Base-by-base conservation (phyloP, 164 flowering plant genomes). In the Echeveria elegans region DNA sequence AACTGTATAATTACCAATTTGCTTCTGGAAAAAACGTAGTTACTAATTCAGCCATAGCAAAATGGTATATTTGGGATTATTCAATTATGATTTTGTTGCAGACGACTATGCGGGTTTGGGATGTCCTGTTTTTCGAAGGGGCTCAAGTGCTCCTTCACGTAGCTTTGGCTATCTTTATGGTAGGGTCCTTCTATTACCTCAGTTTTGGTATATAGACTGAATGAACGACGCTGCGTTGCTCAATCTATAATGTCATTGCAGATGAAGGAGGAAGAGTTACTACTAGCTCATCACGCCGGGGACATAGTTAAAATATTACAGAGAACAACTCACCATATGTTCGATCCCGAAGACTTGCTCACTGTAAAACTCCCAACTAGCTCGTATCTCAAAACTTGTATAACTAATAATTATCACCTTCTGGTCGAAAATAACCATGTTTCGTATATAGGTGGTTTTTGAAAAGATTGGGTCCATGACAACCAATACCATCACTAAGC, bases 51-150 rank as follows among this genome's bases (percentile, higher is more conserved):
- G 38, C 38, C 9, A 29, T 60, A 15, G 5, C 2, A 16, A 4
- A 47, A 0, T 18, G 6, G 16, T 47, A 47, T 3, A 21, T 37
- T 40, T 40, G n/a, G 29, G 9, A 40, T 30, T 34, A n/a, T 64
- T 7, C 15, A 18, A 16, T 34, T 63, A 1, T 18, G 28, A 11
- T 19, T 50, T 50, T 69, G 6, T 62, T 31, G 34, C 77, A 94
- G 96, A 91, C 99, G 62, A 85, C 99, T 40, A 70, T 91, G 81
- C 76, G 98, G 48, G 92, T 91, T 40, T 94, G 98, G 98, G 98
- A 91, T 82, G 84, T 94, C 68, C 91, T 94, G 67, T 94, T 94
- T 82, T 81, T 85, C 28, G 98, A 94, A 64, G 96, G 98, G 23
- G 98, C 95, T 1, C 86, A 85, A 73, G 91, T 88, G 76, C 68